These are phyloP conservation scores for Ochetophila trinervis DNA, from an alignment of 306 rosid species.

Conservation along the genomic window DNA sequence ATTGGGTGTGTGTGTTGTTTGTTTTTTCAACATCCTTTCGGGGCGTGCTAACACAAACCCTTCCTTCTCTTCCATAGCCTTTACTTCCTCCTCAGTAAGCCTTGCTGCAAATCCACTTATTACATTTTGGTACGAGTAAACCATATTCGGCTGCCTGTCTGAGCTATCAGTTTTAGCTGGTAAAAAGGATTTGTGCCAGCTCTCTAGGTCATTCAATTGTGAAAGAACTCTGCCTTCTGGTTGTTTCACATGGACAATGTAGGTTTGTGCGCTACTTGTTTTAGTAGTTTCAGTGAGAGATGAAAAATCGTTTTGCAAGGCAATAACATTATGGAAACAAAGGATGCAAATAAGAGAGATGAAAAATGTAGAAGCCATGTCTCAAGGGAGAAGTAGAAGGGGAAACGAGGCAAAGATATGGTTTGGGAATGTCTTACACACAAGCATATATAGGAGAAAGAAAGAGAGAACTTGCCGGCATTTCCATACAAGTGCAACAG, in stretches of 20 bases:
- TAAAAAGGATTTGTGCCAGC: conserved; percentile 65
- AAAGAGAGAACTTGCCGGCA: conserved; percentile 15
- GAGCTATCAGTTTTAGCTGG: conserved; percentile 41
- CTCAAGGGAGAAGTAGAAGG: conserved; percentile 4
- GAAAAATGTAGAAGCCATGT: conserved; percentile 39
- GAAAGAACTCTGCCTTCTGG: conserved; percentile 36
- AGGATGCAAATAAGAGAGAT: conserved; percentile 34
- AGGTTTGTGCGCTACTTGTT: conserved; percentile 32
- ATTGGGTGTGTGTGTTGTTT: conserved; percentile 62
- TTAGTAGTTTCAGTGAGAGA: conserved; percentile 9
- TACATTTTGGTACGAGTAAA: conserved; percentile 53
- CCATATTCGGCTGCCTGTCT: conserved; percentile 28
- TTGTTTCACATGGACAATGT: conserved; percentile 55
- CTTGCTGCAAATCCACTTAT: conserved; percentile 71
- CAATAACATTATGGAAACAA: conserved; percentile 27
- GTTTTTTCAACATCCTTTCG: conserved; percentile 36
- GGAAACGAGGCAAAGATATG: conserved; percentile 5
- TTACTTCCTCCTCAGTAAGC: conserved; percentile 51
- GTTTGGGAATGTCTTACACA: background rate
- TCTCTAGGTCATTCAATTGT: conserved; percentile 39
- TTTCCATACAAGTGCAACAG: conserved; percentile 8
- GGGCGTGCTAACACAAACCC: conserved; percentile 59
- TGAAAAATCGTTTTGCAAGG: conserved; percentile 26
- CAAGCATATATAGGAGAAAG: conserved; percentile 9
- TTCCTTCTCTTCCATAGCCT: conserved; percentile 38